Evolutionary conservation across 139 green algal genomes (phyloP).

Genomic region (Picochlorum sp.): DNA sequence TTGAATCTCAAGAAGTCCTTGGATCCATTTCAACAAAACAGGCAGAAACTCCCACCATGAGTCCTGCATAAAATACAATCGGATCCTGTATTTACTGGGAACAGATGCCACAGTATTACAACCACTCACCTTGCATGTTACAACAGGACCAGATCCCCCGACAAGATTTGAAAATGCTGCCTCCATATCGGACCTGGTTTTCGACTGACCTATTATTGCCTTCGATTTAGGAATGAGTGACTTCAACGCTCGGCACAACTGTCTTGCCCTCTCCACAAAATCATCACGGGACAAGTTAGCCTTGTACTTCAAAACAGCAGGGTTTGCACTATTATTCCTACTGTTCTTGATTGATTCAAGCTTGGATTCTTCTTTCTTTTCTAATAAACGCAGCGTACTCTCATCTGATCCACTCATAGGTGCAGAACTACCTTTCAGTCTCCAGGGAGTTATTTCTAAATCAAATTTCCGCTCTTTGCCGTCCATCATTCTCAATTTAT

Average conservation of each 20-base stretch:
- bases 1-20: neutral
- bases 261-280: constrained; percentile 1
- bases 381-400: neutral
- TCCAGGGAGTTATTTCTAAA: neutral
- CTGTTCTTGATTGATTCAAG: neutral
- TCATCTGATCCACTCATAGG: neutral
- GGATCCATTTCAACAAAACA: constrained; percentile 1
- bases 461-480: neutral
- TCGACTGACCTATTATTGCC: neutral
- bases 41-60: constrained; percentile 6
- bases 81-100: neutral
- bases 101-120: no score
- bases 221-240: neutral
- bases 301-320: constrained; percentile 8
- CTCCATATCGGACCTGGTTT: constrained; percentile 5
- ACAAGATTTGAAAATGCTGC: neutral
- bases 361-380: neutral
- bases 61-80: neutral
- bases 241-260: neutral
- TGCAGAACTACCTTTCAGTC: neutral
- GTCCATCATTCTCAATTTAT: neutral
- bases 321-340: constrained; percentile 4
- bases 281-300: constrained; percentile 10
- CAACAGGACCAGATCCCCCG: neutral
- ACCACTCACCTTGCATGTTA: neutral